These are phyloP conservation scores for Salix koriyanagi DNA, from an alignment of 345 rosid species.

Conservation along the genomic window DNA sequence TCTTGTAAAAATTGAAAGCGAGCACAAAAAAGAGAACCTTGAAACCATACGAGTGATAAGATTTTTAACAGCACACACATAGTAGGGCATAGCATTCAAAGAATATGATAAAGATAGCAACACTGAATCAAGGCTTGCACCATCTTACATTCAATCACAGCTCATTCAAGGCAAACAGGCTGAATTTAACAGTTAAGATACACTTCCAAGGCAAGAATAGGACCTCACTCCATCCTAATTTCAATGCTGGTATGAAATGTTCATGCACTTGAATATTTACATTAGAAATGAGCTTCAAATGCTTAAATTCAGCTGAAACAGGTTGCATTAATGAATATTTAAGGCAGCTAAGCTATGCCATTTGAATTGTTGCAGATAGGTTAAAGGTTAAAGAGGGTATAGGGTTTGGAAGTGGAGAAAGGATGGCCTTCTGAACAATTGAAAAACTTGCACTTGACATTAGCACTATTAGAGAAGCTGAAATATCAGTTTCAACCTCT, in stretches of 20 bases:
- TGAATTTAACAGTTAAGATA: not conserved
- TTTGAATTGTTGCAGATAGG: not conserved
- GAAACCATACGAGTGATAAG: not conserved
- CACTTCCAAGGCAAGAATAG: not conserved
- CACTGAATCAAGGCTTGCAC: not conserved
- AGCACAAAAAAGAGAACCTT: not conserved
- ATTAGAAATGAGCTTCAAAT: not conserved
- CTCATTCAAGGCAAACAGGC: not conserved
- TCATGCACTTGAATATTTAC: not conserved
- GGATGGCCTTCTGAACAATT: not conserved
- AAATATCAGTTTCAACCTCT: no score
- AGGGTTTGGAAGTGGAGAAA: not conserved
- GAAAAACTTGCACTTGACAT: not conserved
- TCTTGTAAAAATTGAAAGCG: not conserved
- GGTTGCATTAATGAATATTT: not conserved
- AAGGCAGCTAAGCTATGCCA: not conserved
- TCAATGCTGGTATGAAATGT: not conserved
- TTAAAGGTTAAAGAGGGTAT: no score
- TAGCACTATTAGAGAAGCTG: not conserved
- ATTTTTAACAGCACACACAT: not conserved
- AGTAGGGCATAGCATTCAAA: not conserved
- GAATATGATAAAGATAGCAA: not conserved
- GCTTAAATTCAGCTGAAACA: not conserved
- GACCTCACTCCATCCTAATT: not conserved
- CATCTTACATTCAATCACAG: not conserved